Base-by-base conservation (phyloP, 108 stramenopile species). In the Nannochloropsis salina region DNA sequence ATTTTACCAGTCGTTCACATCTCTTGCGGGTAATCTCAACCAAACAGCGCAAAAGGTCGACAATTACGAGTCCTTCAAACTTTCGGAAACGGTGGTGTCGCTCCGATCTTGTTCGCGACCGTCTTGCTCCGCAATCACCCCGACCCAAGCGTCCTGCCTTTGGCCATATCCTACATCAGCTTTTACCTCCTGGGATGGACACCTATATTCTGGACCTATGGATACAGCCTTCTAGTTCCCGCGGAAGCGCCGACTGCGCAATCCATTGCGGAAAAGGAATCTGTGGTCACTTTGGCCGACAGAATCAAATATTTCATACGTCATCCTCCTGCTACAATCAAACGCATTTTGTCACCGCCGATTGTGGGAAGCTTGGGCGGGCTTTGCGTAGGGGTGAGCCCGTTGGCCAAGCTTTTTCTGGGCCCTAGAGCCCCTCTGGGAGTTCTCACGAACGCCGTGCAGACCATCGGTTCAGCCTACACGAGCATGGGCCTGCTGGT, bases 101-200 rank as follows among this genome's bases (percentile, higher is more conserved):
- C 85, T 12, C 88, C 88, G 20, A 80, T 89, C 2, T 81, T 89
- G 9, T 89, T 89, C 44, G 45, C 85, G 9, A 89, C 82, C 83
- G 88, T 85, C 41, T 45, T 89, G 81, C 85, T 89, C 82, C 41
- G 88, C 9, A 82, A 45, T 18, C 85, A 44, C 74, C 88, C 88
- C 41, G 88, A 89, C 44, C 61, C 84, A 10, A 84, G 43, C 20
- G 84, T 83, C 85, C 85, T 89, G 45, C 61, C 88, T 9, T 44
- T 81, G 20, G 88, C 85, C 45, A 84, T 89, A 15, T 81, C 88
- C 44, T 85, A 85, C 80, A 80, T 85, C n/a, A 74, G 82, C 41
- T 89, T 89, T 85, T 89, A 83, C 44, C 22, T 86, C 43, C 84
- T 89, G 88, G 88, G 88, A 8, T 89, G 88, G 88, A 89, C 82